Evolutionary conservation across 2,329 filamentous ascomycete species (phyloP).

Genomic region (Rosellinia necatrix): DNA sequence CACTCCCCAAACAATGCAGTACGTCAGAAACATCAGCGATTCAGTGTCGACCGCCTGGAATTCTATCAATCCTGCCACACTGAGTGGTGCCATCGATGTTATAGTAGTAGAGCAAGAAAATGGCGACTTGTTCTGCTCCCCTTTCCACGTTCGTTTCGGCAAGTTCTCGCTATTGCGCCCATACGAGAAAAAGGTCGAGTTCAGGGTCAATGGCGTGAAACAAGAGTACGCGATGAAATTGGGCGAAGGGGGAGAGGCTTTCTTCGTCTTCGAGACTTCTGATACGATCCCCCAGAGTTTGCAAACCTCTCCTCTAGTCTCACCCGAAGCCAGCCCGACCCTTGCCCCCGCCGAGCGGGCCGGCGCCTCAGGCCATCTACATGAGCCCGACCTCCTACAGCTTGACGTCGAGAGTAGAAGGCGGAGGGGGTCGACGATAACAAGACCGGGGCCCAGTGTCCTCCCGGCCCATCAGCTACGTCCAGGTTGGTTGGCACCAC

Average conservation of each 20-base stretch:
- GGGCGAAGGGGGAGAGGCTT: conserved; percentile 94
- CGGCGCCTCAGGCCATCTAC: conserved; percentile 49
- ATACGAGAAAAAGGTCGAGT: conserved; percentile 98
- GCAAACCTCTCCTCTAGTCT: conserved; percentile 93
- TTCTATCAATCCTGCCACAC: conserved; percentile 95
- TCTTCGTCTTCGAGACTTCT: conserved; percentile 97
- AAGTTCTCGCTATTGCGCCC: conserved; percentile 96
- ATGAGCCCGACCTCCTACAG: conserved; percentile 72
- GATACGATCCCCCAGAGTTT: conserved; percentile 89
- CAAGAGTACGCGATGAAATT: conserved; percentile 98
- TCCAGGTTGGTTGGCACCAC: conserved; percentile 17
- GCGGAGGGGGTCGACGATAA: conserved; percentile 44
- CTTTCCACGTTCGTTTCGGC: conserved; percentile 97
- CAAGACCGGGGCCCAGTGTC: conserved; percentile 52
- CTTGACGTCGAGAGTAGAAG: conserved; percentile 56
- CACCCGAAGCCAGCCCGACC: conserved; percentile 84
- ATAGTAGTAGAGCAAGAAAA: conserved; percentile 98
- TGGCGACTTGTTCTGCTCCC: conserved; percentile 85
- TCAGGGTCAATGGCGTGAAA: conserved; percentile 88
- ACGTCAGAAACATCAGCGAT: conserved; percentile 93
- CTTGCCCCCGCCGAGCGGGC: conserved; percentile 54
- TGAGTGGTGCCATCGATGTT: conserved; percentile 97
- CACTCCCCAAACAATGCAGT: conserved; percentile 72
- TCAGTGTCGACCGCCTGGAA: conserved; percentile 99
- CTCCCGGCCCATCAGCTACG: conserved; percentile 41